Evolutionary conservation across 192 early-diverging fungal species (phyloP).

Genomic region (Kappamyces sp.): DNA sequence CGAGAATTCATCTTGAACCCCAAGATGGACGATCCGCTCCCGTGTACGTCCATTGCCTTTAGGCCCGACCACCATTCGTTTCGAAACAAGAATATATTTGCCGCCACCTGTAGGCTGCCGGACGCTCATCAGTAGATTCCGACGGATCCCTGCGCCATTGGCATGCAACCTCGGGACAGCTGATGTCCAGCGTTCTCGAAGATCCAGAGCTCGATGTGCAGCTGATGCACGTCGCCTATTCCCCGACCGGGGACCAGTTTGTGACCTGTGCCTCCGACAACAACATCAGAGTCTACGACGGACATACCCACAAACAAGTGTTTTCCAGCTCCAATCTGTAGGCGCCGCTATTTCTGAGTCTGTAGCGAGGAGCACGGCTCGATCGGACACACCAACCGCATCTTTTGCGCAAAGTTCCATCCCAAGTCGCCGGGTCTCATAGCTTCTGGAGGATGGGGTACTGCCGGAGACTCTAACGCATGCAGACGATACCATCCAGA

Average conservation of each 20-base stretch:
- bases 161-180: conserved; percentile 44
- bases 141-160: conserved; percentile 48
- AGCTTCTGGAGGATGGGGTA: conserved; percentile 53
- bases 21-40: conserved; percentile 21
- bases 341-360: background rate
- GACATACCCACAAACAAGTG: conserved; percentile 14
- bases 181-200: conserved; percentile 35
- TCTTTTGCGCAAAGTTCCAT: conserved; percentile 53
- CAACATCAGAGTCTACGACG: conserved; percentile 43
- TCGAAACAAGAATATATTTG: conserved; percentile 47
- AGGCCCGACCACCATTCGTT: conserved; percentile 29
- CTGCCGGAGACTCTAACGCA: conserved; percentile 38
- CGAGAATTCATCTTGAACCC: conserved; percentile 12
- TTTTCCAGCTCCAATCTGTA: background rate
- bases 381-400: conserved; percentile 47
- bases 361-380: conserved; percentile 27
- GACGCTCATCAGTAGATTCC: conserved; percentile 33
- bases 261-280: conserved; percentile 38
- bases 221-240: conserved; percentile 35
- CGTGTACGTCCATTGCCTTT: conserved; percentile 44
- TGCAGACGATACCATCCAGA: conserved; percentile 16
- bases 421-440: conserved; percentile 38
- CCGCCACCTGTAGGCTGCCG: conserved; percentile 39
- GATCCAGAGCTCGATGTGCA: conserved; percentile 23
- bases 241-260: conserved; percentile 24